Evolutionary conservation across 257 asterid genomes (phyloP), one percentile per base, ranked within the genome.

Genomic region (Craterostigma plantagineum): DNA sequence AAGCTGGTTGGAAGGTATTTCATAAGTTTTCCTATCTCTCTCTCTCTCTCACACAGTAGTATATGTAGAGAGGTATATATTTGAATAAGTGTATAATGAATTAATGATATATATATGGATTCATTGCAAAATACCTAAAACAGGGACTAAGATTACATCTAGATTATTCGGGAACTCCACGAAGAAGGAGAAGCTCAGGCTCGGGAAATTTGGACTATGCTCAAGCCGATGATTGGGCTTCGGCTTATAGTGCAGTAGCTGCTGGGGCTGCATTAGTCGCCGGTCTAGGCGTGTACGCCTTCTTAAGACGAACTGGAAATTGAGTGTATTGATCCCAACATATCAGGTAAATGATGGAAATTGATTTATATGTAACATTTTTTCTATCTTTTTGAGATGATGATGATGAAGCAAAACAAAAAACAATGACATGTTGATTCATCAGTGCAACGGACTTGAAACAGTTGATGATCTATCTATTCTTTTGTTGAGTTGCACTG

Each of bases 1-100:
- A 62, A 14, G 76, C 69, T 33, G 98, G 95, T 44, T 90, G 98
- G 98, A 90, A 82, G 97, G 97, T 87, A 73, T 23, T 49, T 11
- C 6, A 38, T 23, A 2, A n/a, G n/a, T n/a, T n/a, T n/a, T n/a
- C n/a, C n/a, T 23, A 2, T 23, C 30, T 23, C 30, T 23, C 30
- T 23, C 30, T 23, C 30, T 23, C 30, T 23, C 30, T 23, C n/a
- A n/a, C n/a, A n/a, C n/a, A n/a, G n/a, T n/a, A n/a, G n/a, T n/a
- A n/a, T n/a, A n/a, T n/a, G n/a, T n/a, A n/a, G n/a, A n/a, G n/a
- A n/a, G n/a, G n/a, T n/a, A n/a, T n/a, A n/a, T n/a, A n/a, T n/a
- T n/a, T n/a, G n/a, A n/a, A n/a, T n/a, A n/a, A n/a, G n/a, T n/a
- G n/a, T n/a, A n/a, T n/a, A 23, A 23, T 23, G 30, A 23, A 23